Base-by-base conservation (phyloP, 1,284 basidiomycete species). In the Wallemia ichthyophaga region DNA sequence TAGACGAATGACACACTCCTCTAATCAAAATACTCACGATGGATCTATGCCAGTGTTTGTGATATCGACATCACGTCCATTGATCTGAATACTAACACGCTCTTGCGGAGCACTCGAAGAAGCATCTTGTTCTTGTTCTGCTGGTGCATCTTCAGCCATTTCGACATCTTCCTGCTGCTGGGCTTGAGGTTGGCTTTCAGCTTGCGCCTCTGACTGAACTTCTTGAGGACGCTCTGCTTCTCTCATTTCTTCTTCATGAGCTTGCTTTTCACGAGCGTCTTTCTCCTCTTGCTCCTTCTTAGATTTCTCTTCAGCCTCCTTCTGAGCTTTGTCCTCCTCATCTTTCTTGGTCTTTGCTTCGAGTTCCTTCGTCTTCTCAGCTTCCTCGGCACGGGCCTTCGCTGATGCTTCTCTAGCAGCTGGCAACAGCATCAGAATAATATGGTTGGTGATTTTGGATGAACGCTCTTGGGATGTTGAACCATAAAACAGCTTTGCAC, bases 31-130 rank as follows among this genome's bases (percentile, higher is more conserved):
- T 15, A 48, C 37, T 21, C n/a, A 48, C 37, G 37, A 48, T 48
- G 91, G 88, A 68, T 98, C 94, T 66, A 99, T 96, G 7, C 94
- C 94, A 17, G 89, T 92, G 66, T 96, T 89, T 9, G 94, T 98
- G 67, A 99, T 98, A 68, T 99, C 94, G 27, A 98, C 85, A n/a
- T 81, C 76, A 62, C 79, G 83, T 57, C 92, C 94, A 68, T 91
- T 83, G 61, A 98, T 85, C 69, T 77, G 76, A 66, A 96, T 83
- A 1, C 83, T 85, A 15, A 91, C 75, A 37, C 89, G 75, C 59
- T 78, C 74, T 7, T 70, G 65, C 25, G 68, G 59, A 11, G 61
- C 66, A 48, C 66, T 67, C 1, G 73, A 72, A 25, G 72, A 61
- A n/a, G 69, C 60, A n/a, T 54, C 33, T 1, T 58, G 59, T 25